Evolutionary conservation across 352 stramenopile genomes (phyloP).

Genomic region (Aphanomyces cochlioides): DNA sequence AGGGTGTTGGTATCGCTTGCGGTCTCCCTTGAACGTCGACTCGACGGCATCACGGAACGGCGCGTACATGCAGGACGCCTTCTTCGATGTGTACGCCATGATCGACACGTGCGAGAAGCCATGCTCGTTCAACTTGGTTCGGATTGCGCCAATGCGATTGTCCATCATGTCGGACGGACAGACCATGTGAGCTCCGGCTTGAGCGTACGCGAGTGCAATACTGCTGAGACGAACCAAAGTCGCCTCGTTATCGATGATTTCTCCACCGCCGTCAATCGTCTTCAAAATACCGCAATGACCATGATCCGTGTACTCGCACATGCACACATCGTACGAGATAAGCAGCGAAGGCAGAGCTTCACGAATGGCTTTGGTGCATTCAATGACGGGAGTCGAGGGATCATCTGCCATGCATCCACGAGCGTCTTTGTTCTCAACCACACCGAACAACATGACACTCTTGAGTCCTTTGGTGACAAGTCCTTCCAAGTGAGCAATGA

Average conservation of each 20-base stretch:
- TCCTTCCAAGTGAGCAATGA: constrained; percentile 65
- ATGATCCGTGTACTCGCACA: constrained; percentile 89
- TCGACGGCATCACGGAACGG: constrained; percentile 97
- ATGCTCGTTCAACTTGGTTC: constrained; percentile 92
- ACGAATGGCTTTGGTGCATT: constrained; percentile 60
- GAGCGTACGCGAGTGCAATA: constrained; percentile 93
- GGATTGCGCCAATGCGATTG: constrained; percentile 94
- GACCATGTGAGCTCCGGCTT: constrained; percentile 96
- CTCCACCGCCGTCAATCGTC: constrained; percentile 24
- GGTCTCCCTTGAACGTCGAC: constrained; percentile 91
- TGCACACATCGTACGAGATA: constrained; percentile 83
- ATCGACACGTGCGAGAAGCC: constrained; percentile 98
- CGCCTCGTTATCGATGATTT: constrained; percentile 95
- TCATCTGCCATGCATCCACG: constrained; percentile 68
- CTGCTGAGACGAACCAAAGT: constrained; percentile 95
- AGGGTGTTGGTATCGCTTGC: constrained; percentile 97
- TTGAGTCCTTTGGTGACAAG: constrained; percentile 70
- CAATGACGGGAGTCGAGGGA: constrained; percentile 73
- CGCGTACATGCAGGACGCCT: constrained; percentile 94
- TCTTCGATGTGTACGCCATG: constrained; percentile 99
- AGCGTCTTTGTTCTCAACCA: constrained; percentile 80
- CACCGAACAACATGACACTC: constrained; percentile 87
- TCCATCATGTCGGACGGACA: constrained; percentile 97
- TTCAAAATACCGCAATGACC: constrained; percentile 82
- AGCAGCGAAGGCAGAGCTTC: constrained; percentile 67